Evolutionary conservation across 306 rosid genomes (phyloP), one percentile per base, ranked within the genome.

Genomic region (Argentina anserina): DNA sequence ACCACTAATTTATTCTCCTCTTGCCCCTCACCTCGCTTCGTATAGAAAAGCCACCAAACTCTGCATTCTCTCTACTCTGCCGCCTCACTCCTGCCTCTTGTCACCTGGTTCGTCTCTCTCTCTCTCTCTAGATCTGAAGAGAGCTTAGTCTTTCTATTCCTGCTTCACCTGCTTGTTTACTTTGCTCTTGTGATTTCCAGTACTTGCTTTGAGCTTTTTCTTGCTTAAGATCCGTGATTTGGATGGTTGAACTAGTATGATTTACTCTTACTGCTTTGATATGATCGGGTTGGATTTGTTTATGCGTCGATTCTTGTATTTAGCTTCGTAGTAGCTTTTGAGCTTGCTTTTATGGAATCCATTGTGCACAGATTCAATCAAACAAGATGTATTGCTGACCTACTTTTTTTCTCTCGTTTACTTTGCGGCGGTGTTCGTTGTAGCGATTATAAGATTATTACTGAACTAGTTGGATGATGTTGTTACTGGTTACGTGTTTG

Each of bases 11-110:
- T 65, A 28, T 74, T 43, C 79, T 17, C 13, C 20, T 49, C 26
- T 40, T 29, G 28, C 23, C 41, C 4, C 23, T 8, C 33, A 3
- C 11, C 31, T 17, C 67, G 20, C 58, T 17, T 42, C 6, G 5
- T 58, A 71, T 71, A 71, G 56, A 71, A 71, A 62, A 46, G 66
- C 9, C 42, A 2, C 67, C 67, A 6, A 29, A 33, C 67, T 12
- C 39, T 59, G 39, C 65, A 63, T 50, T 23, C 36, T 60, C 65
- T 55, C 31, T 43, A 4, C 72, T 63, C 66, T 58, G 72, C 81
- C 71, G 84, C 81, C 78, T 53, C n/a, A n/a, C n/a, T n/a, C n/a
- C n/a, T n/a, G n/a, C n/a, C 75, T 28, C 67, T 71, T 2, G 40
- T 70, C 75, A 53, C 65, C 75, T 62, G 67, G 69, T 70, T 53